phyloP scores from a whole-genome alignment of 148 eudicot species.

The Nepenthes gracilis region DNA sequence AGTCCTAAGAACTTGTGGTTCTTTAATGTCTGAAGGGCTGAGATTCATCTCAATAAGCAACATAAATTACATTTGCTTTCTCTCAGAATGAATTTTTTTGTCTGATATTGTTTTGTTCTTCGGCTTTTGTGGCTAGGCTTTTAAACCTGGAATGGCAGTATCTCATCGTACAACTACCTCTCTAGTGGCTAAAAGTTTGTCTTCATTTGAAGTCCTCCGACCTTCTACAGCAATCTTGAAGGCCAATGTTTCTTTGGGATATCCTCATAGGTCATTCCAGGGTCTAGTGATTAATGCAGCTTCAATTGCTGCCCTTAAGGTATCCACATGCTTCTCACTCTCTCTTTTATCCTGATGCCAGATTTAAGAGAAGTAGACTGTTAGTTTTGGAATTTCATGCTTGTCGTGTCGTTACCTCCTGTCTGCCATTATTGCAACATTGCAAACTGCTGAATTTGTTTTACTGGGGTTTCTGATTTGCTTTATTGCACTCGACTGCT shows the following conservation, averaged over 20 bases:
- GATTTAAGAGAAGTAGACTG: no score
- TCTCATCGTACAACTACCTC: slow-evolving; percentile 38
- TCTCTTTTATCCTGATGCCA: not conserved
- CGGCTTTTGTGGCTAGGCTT: no score
- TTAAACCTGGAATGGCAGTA: slow-evolving; percentile 34
- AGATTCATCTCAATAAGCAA: no score
- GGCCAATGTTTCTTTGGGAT: slow-evolving; percentile 12
- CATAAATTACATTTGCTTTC: no score
- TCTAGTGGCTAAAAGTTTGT: slow-evolving; percentile 17
- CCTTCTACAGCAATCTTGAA: slow-evolving; percentile 9
- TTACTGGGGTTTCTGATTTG: no score
- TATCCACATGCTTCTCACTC: not conserved
- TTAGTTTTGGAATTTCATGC: no score
- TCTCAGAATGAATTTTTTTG: not conserved
- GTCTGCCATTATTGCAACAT: no score
- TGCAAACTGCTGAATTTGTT: no score
- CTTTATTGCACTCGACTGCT: no score
- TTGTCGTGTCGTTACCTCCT: no score
- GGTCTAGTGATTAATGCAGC: slow-evolving; percentile 41
- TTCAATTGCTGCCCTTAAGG: slow-evolving; percentile 49
- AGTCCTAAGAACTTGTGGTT: no score
- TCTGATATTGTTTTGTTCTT: not conserved
- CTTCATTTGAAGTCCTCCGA: slow-evolving; percentile 31
- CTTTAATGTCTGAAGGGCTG: no score
- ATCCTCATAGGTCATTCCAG: slow-evolving; percentile 18